Percentiles rank a stretch among this genome's conserved stretches.
Evolutionary conservation across 495 filamentous ascomycete genomes (phyloP).

Genomic region (Sporormia fimetaria): DNA sequence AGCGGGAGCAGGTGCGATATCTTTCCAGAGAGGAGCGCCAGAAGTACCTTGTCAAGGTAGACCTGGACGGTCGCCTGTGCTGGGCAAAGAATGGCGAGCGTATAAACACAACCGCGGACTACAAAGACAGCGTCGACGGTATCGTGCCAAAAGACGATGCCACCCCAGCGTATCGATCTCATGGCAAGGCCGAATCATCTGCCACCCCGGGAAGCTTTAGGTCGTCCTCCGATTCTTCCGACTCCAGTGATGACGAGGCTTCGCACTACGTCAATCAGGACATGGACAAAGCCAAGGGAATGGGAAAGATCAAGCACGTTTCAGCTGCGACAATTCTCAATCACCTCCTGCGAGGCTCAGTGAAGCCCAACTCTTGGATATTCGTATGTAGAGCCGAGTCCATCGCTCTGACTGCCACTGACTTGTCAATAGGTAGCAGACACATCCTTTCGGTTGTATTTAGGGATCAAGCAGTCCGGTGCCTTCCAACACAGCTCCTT

Average conservation of each 20-base stretch:
- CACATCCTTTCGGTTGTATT: slow-evolving; percentile 74
- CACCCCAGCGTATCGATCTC: slow-evolving; percentile 15
- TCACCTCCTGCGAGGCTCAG: slow-evolving; percentile 56
- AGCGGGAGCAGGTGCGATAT: slow-evolving; percentile 34
- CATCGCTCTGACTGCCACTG: slow-evolving; percentile 1
- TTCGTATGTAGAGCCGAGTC: slow-evolving; percentile 43
- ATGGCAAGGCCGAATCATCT: slow-evolving; percentile 1
- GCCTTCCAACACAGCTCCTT: slow-evolving; percentile 88
- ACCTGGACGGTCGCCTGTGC: slow-evolving; percentile 31
- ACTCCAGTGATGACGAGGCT: slow-evolving; percentile 31
- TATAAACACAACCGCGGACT: slow-evolving; percentile 65
- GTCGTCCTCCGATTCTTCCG: slow-evolving; percentile 21
- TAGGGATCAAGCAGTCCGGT: slow-evolving; percentile 81
- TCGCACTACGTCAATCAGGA: slow-evolving; percentile 44
- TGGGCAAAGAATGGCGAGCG: slow-evolving; percentile 53
- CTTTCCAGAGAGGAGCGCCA: slow-evolving; percentile 34
- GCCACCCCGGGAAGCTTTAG: slow-evolving; percentile 11
- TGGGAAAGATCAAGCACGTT: slow-evolving; percentile 55
- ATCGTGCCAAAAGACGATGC: slow-evolving; percentile 56
- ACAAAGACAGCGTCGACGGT: slow-evolving; percentile 66
- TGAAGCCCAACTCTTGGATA: slow-evolving; percentile 77
- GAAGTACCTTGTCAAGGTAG: slow-evolving; percentile 33
- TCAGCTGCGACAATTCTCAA: slow-evolving; percentile 58
- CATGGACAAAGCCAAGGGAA: slow-evolving; percentile 43
- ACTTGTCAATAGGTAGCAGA: slow-evolving; percentile 46